These are phyloP conservation scores for Pseudogymnoascus sp. DNA, from an alignment of 2,329 filamentous ascomycete genomes.

Conservation along the genomic window DNA sequence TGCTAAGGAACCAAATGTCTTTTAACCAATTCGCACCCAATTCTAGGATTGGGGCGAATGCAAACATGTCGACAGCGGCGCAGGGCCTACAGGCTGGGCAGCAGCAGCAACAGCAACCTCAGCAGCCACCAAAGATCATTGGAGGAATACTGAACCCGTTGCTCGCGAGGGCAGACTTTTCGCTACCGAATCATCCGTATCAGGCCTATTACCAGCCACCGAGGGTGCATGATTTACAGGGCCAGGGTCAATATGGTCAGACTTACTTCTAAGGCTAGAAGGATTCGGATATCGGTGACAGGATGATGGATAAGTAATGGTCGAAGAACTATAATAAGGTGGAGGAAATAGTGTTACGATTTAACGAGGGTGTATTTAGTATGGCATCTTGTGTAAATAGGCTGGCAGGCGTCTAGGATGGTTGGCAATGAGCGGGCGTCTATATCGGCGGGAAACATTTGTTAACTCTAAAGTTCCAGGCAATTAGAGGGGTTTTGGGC, in stretches of 20 bases:
- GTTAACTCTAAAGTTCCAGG: background rate
- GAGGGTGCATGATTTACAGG: constrained; percentile 33
- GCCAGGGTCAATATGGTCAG: constrained; percentile 20
- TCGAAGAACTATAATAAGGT: background rate
- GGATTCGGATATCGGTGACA: background rate
- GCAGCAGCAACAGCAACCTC: constrained; percentile 17
- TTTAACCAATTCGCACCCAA: constrained; percentile 15
- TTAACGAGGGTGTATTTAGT: constrained; percentile 2
- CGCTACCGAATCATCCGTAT: constrained; percentile 70
- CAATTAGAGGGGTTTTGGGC: background rate
- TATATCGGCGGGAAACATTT: background rate
- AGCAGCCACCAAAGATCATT: constrained; percentile 27
- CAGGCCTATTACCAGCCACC: constrained; percentile 72
- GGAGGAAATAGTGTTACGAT: background rate
- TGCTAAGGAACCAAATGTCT: background rate
- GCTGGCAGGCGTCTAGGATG: background rate
- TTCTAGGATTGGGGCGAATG: constrained; percentile 5
- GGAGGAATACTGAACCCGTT: constrained; percentile 60
- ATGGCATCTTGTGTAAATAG: constrained; percentile 7
- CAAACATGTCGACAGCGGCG: constrained; percentile 11
- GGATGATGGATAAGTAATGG: background rate
- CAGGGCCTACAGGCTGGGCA: constrained; percentile 17
- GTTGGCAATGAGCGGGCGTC: background rate
- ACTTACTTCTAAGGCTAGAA: background rate
- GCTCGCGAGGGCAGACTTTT: constrained; percentile 65